Base-by-base conservation (phyloP, 805 yeast species). In the Blastobotrys attinorum region DNA sequence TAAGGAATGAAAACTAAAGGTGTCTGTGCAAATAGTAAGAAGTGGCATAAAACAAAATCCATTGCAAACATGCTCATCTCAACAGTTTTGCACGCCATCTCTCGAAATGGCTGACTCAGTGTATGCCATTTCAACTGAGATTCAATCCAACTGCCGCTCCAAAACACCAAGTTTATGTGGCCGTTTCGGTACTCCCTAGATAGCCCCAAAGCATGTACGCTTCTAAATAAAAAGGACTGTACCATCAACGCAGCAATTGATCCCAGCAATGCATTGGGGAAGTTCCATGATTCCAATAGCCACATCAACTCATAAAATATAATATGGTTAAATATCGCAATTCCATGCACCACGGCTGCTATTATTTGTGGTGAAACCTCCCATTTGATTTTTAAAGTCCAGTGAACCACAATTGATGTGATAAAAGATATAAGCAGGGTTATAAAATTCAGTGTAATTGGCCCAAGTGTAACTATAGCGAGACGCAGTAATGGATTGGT, bases 31-130 rank as follows among this genome's bases (percentile, higher is more conserved):
- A 84, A 80, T 57, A 88, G 71, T 40, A 89, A 70, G 52, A 81
- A 57, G 60, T 89, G 97, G 42, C 96, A 95, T 55, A 86, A 71
- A 35, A 85, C 70, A 62, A 87, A 89, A 67, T 89, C 97, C 63
- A 90, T 88, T 17, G 96, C 84, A 63, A 86, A 89, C 60, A 84
- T 84, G 16, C 94, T 81, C 72, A 83, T 65, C 67, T 89, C 97
- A 58, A 85, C 77, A 44, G 76, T 73, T 71, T 89, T 89, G 50
- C 95, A 95, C 57, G 77, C 67, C 57, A 81, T 79, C 68, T 89
- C 97, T 75, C 96, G 75, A 44, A 81, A 55, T 53, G 95, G 90
- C 69, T 84, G 89, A 39, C 94, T 75, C 72, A 83, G 76, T 22
- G 89, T 88, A 70, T 79, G 74, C 74, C 76, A 76, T 46, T 95